These are phyloP conservation scores for Arabidopsis hybrid DNA, from an alignment of 441 rosid genomes.

Conservation along the genomic window DNA sequence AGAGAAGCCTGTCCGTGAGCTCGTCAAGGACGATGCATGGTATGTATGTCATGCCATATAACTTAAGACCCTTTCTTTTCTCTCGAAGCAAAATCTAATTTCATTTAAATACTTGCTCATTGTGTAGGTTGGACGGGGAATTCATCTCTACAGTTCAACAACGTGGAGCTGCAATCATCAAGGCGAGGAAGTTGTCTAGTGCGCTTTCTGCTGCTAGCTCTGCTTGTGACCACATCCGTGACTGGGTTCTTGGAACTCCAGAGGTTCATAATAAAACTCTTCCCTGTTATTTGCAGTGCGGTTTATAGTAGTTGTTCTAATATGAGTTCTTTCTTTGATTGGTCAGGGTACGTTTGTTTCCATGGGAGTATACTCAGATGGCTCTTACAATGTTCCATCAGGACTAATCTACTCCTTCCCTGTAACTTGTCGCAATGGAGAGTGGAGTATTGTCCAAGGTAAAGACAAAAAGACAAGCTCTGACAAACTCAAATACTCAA, in stretches of 20 bases:
- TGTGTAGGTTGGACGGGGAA: constrained; percentile 60
- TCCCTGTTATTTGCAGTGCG: not conserved
- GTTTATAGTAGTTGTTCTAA: constrained; percentile 8
- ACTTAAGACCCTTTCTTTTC: not conserved
- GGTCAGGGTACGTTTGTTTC: constrained; percentile 87
- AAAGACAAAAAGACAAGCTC: constrained; percentile 16
- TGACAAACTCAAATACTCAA: constrained; percentile 12
- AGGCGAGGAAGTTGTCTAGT: constrained; percentile 84
- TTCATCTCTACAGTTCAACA: constrained; percentile 85
- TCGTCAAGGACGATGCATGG: constrained; percentile 75
- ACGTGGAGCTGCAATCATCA: constrained; percentile 94
- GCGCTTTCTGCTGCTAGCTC: constrained; percentile 92
- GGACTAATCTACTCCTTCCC: constrained; percentile 95
- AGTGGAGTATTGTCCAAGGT: constrained; percentile 95
- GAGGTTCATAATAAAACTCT: constrained; percentile 54
- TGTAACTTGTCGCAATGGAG: constrained; percentile 76
- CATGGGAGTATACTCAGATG: constrained; percentile 95
- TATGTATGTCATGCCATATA: not conserved
- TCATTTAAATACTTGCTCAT: not conserved
- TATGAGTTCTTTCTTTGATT: constrained; percentile 13
- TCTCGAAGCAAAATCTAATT: not conserved
- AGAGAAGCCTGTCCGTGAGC: constrained; percentile 75
- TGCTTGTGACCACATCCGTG: constrained; percentile 92
- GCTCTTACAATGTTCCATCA: constrained; percentile 87
- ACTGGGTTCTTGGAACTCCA: constrained; percentile 97